Percentiles rank a stretch among this genome's conserved stretches.
Evolutionary conservation across 2,329 filamentous ascomycete species (phyloP).

Genomic region (Ceratocystis ficicola): DNA sequence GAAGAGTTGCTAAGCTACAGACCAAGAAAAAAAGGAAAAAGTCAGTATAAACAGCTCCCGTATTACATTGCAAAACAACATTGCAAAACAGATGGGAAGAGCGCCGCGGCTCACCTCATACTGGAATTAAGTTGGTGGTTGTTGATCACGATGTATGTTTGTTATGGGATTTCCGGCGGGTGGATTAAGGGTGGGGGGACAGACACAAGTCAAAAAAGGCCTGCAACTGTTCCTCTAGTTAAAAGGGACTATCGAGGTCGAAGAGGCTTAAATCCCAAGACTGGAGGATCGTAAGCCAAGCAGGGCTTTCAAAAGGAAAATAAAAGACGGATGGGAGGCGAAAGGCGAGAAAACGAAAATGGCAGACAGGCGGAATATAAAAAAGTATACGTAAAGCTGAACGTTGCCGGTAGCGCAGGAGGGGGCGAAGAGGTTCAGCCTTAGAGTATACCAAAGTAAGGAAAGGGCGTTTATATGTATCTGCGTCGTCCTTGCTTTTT

Average conservation of each 20-base stretch:
- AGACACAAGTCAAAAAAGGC: constrained; percentile 15
- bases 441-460: neutral
- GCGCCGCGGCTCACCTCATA: constrained; percentile 22
- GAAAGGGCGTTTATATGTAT: neutral
- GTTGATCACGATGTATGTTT: constrained; percentile 6
- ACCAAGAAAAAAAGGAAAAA: neutral
- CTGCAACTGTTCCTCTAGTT: constrained; percentile 11
- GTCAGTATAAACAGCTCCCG: constrained; percentile 12
- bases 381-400: neutral
- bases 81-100: constrained; percentile 17
- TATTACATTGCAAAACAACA: neutral
- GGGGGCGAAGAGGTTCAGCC: neutral
- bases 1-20: constrained; percentile 16
- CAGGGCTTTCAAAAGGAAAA: neutral
- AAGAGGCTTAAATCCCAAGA: constrained; percentile 2
- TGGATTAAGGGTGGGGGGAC: constrained; percentile 13
- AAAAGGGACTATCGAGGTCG: constrained; percentile 1
- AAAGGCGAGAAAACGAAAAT: neutral
- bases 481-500: neutral
- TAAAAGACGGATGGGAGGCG: neutral
- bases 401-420: neutral
- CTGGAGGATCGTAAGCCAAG: neutral
- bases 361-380: too few relatives aligned
- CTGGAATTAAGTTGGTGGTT: constrained; percentile 15
- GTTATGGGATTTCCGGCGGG: constrained; percentile 12